Evolutionary conservation across 345 rosid species (phyloP).

Genomic region (Fremontodendron californicum): DNA sequence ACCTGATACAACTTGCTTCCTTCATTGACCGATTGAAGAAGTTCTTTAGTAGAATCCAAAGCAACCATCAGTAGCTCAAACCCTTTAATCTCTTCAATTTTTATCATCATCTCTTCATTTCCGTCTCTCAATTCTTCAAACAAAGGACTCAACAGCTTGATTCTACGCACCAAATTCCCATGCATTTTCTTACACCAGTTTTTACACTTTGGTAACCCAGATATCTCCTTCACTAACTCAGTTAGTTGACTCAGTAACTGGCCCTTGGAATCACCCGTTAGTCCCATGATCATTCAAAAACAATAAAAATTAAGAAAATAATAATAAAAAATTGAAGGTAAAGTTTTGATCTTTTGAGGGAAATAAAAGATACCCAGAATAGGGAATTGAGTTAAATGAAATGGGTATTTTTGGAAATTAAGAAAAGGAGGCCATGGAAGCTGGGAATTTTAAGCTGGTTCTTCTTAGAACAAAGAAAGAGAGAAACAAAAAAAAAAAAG

Average conservation of each 20-base stretch:
- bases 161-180: constrained; percentile 78
- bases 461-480: background rate
- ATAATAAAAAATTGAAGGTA: background rate
- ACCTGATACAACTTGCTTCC: constrained; percentile 92
- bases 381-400: background rate
- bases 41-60: constrained; percentile 58
- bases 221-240: constrained; percentile 59
- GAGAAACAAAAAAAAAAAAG: too few species aligned
- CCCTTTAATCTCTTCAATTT: constrained; percentile 38
- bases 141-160: constrained; percentile 89
- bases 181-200: constrained; percentile 60
- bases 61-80: constrained; percentile 46
- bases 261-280: constrained; percentile 28
- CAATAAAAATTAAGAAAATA: background rate
- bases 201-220: constrained; percentile 55
- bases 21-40: constrained; percentile 51
- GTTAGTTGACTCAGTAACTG: constrained; percentile 44
- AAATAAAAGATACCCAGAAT: constrained; percentile 19
- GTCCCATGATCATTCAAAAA: constrained; percentile 30
- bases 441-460: background rate
- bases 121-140: constrained; percentile 76
- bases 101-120: constrained; percentile 26
- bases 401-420: constrained; percentile 9
- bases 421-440: constrained; percentile 5
- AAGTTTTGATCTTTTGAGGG: constrained; percentile 3